phyloP scores from a whole-genome alignment of 2,329 filamentous ascomycete species.

The Ambrosiella beaveri region DNA sequence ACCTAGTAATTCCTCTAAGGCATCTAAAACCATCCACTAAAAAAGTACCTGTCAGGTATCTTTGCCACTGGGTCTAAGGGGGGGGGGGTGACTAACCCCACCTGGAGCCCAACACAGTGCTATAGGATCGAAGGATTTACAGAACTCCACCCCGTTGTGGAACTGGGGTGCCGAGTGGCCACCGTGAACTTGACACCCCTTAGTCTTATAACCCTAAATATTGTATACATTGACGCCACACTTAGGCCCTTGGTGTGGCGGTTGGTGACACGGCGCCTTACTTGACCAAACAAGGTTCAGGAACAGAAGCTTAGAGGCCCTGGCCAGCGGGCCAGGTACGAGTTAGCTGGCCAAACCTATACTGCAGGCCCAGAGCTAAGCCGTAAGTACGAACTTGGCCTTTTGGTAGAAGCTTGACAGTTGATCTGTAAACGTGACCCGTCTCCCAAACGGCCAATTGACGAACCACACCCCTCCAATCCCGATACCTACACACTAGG shows the following conservation, averaged over 20 bases:
- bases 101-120: not conserved
- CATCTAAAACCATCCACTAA: too few species aligned
- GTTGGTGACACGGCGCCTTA: not conserved
- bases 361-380: not conserved
- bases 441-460: not conserved
- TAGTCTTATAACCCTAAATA: not conserved
- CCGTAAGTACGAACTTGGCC: too few species aligned
- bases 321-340: not conserved
- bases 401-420: not conserved
- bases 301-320: not conserved
- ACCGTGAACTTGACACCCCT: too few species aligned
- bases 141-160: not conserved
- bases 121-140: not conserved
- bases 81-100: not conserved
- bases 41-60: not conserved
- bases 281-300: not conserved
- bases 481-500: not conserved
- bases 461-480: not conserved
- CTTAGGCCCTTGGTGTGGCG: not conserved
- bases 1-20: too few species aligned
- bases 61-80: not conserved
- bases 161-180: not conserved
- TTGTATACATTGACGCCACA: not conserved
- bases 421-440: not conserved
- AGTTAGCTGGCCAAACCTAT: not conserved